These are phyloP conservation scores for Eucalyptus shirleyi DNA, from an alignment of 345 rosid species.

Conservation along the genomic window DNA sequence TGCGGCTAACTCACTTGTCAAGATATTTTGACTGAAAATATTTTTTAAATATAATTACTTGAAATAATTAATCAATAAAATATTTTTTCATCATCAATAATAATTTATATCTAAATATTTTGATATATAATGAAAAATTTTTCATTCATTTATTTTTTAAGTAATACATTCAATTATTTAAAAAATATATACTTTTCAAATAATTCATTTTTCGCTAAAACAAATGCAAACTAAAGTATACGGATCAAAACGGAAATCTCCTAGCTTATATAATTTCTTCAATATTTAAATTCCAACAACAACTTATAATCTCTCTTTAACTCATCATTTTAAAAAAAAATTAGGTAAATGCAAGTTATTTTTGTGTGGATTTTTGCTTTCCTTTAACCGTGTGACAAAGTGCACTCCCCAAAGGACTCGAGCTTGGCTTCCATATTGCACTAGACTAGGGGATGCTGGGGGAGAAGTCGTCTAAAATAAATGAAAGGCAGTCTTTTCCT, in stretches of 20 bases:
- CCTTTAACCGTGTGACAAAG: not conserved
- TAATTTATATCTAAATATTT: too few relatives aligned
- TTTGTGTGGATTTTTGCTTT: not conserved
- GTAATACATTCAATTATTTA: fast-evolving
- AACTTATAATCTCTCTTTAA: not conserved
- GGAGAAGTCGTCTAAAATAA: too few relatives aligned
- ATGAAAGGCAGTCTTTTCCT: too few relatives aligned
- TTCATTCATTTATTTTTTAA: fast-evolving
- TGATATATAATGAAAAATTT: too few relatives aligned
- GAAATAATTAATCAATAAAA: too few relatives aligned
- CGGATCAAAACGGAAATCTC: not conserved
- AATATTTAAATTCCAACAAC: not conserved
- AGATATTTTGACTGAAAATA: not conserved
- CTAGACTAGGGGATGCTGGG: too few relatives aligned
- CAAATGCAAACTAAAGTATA: not conserved
- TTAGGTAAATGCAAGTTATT: not conserved
- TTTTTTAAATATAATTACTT: too few relatives aligned
- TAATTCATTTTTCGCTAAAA: too few relatives aligned
- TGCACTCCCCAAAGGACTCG: too few relatives aligned
- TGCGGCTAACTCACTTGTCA: conserved; percentile 26
- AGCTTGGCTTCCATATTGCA: too few relatives aligned
- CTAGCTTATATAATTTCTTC: not conserved
- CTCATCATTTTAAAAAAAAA: not conserved
- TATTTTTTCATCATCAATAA: too few relatives aligned
- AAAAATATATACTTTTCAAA: fast-evolving